A percentile compares a stretch with the other conserved stretches of the same genome.
Evolutionary conservation across 352 stramenopile species (phyloP).

Genomic region (Pythium vanterpoolii): DNA sequence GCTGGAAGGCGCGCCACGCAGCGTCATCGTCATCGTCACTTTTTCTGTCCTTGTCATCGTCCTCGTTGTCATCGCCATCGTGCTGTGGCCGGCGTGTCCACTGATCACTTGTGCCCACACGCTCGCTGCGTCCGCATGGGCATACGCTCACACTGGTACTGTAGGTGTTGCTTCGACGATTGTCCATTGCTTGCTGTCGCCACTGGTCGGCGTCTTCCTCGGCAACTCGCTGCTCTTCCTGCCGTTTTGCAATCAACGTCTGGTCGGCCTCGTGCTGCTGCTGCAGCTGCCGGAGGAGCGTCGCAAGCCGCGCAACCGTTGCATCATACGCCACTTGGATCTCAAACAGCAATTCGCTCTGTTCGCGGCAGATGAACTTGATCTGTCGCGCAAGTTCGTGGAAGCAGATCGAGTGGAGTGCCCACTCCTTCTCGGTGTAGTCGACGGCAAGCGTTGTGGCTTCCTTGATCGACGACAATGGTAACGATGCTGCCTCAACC

Average conservation of each 20-base stretch:
- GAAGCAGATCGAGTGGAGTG: conserved; percentile 72
- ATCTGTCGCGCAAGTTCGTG: conserved; percentile 74
- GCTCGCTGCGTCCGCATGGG: not conserved
- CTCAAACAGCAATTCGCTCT: conserved; percentile 65
- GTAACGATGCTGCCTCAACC: not conserved
- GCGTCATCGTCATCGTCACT: conserved; percentile 16
- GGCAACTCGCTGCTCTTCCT: not conserved
- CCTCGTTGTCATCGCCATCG: conserved; percentile 25
- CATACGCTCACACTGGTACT: not conserved
- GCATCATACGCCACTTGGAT: conserved; percentile 52
- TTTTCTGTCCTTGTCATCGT: too few relatives aligned
- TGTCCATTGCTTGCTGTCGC: not conserved
- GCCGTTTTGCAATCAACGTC: not conserved
- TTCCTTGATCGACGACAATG: not conserved
- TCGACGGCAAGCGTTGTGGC: conserved; percentile 24
- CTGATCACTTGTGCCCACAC: not conserved
- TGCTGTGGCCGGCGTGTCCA: not conserved
- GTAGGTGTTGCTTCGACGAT: not conserved
- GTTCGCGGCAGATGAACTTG: conserved; percentile 73
- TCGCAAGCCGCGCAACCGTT: conserved; percentile 22
- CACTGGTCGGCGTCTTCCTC: not conserved
- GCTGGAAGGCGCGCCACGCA: conserved; percentile 28
- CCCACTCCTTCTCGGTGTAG: conserved; percentile 53
- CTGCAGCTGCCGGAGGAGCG: conserved; percentile 9
- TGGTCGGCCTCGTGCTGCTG: not conserved